Conservation (phyloP, 495 filamentous ascomycete species). For the Opeltia flavorubescens region DNA sequence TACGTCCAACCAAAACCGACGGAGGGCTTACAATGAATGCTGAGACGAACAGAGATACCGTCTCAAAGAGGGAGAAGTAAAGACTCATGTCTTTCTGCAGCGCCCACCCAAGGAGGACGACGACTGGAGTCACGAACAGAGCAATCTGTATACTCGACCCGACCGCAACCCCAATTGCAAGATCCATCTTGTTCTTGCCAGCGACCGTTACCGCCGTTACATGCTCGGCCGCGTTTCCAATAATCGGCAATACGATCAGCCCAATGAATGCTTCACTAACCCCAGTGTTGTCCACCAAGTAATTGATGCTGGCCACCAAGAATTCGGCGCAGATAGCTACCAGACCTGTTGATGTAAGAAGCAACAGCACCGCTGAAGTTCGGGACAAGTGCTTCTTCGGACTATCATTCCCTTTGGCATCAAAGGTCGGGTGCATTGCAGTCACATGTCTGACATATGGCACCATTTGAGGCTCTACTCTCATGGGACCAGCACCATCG, state of each 20-base stretch:
- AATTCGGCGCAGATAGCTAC: conserved; percentile 84
- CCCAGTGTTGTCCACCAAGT: conserved; percentile 46
- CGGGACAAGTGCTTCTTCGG: conserved; percentile 51
- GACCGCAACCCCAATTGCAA: conserved; percentile 80
- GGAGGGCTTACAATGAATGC: conserved; percentile 46
- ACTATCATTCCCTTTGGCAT: conserved; percentile 21
- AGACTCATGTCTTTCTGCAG: conserved; percentile 71
- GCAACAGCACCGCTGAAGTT: conserved; percentile 56
- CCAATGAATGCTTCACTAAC: conserved; percentile 74
- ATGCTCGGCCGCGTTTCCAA: conserved; percentile 88
- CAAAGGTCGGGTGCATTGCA: conserved; percentile 16
- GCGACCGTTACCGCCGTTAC: conserved; percentile 81
- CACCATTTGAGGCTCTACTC: conserved; percentile 23
- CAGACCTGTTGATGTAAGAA: conserved; percentile 61
- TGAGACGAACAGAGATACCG: conserved; percentile 70
- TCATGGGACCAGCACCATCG: conserved; percentile 21
- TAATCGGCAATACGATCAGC: conserved; percentile 77
- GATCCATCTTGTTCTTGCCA: conserved; percentile 91
- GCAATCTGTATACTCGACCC: conserved; percentile 82
- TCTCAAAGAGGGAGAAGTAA: conserved; percentile 89
- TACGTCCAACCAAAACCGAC: background rate
- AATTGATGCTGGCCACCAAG: conserved; percentile 66
- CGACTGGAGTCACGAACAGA: conserved; percentile 76
- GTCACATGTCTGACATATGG: conserved; percentile 28
- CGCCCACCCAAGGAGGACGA: conserved; percentile 82